Percentiles rank a stretch among this genome's conserved stretches.
phyloP scores from a whole-genome alignment of 306 rosid species.

The Gillenia trifoliata region DNA sequence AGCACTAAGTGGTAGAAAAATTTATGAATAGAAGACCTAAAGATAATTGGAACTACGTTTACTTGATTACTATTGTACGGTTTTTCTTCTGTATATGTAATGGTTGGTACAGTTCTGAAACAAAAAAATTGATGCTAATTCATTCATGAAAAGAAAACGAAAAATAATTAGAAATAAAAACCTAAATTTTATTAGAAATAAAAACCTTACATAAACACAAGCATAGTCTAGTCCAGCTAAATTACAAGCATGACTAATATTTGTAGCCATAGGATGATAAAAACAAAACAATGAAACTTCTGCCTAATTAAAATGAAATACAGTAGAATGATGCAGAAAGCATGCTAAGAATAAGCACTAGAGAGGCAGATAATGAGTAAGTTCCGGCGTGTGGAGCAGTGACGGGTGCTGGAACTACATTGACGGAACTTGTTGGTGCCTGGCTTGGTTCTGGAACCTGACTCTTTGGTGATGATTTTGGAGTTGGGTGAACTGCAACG shows the following conservation, averaged over 20 bases:
- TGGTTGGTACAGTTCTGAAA: not conserved
- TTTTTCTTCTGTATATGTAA: not conserved
- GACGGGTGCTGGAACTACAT: constrained; percentile 7
- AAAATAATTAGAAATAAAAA: not conserved
- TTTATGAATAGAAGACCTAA: too few relatives aligned
- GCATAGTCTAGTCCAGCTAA: not conserved
- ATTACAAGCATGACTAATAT: not conserved
- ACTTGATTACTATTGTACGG: not conserved
- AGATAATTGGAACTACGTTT: too few relatives aligned
- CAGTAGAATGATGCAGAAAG: not conserved
- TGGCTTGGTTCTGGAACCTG: not conserved
- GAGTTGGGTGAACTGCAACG: not conserved
- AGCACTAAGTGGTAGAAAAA: too few relatives aligned
- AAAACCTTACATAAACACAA: not conserved
- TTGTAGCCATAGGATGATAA: not conserved
- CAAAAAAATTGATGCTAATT: not conserved
- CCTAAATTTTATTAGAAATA: not conserved
- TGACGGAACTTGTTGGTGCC: not conserved
- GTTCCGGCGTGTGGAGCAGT: constrained; percentile 1
- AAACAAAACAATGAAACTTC: not conserved
- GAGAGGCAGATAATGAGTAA: constrained; percentile 1
- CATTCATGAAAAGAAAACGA: not conserved
- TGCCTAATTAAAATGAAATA: not conserved
- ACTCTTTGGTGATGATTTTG: constrained; percentile 1
- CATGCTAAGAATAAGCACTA: not conserved